phyloP scores from a whole-genome alignment of 2,329 filamentous ascomycete genomes.

The Dactylellina cionopaga region DNA sequence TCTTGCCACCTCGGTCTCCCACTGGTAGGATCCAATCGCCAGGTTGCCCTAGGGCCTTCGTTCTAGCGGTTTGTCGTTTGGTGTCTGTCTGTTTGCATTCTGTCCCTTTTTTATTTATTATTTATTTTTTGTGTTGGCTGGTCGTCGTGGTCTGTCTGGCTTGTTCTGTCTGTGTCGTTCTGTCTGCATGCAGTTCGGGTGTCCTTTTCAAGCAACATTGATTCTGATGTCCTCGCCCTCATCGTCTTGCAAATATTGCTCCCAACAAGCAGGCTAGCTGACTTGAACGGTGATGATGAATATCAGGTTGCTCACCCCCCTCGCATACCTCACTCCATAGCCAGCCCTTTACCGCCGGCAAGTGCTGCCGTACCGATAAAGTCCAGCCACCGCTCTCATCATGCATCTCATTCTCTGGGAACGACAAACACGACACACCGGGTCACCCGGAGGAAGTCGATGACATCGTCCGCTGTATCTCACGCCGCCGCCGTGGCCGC shows the following conservation, averaged over 20 bases:
- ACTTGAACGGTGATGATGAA: slow-evolving; percentile 50
- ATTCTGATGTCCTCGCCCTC: slow-evolving; percentile 40
- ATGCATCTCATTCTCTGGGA: slow-evolving; percentile 44
- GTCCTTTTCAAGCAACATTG: slow-evolving; percentile 18
- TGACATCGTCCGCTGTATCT: slow-evolving; percentile 76
- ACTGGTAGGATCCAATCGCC: slow-evolving; percentile 38
- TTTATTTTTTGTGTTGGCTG: slow-evolving; percentile 11
- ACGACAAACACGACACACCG: slow-evolving; percentile 70
- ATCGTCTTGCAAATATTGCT: slow-evolving; percentile 46
- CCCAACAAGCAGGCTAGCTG: slow-evolving; percentile 46
- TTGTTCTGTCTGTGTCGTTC: background rate
- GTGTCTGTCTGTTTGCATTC: background rate
- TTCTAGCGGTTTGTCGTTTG: background rate
- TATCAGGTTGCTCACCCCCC: slow-evolving; percentile 52
- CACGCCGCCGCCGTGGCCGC: slow-evolving; percentile 81
- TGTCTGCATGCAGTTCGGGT: background rate
- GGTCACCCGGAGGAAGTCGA: slow-evolving; percentile 92
- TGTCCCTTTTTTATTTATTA: background rate
- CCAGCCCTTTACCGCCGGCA: slow-evolving; percentile 40
- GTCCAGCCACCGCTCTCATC: slow-evolving; percentile 50
- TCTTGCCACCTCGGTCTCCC: background rate
- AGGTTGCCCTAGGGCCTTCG: slow-evolving; percentile 1
- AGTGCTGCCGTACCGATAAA: slow-evolving; percentile 48
- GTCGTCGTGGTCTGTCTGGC: background rate
- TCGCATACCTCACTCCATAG: slow-evolving; percentile 50